Percentiles rank a stretch among this genome's conserved stretches.
These are phyloP conservation scores for Silybum marianum DNA, from an alignment of 129 eudicot species.

Conservation along the genomic window DNA sequence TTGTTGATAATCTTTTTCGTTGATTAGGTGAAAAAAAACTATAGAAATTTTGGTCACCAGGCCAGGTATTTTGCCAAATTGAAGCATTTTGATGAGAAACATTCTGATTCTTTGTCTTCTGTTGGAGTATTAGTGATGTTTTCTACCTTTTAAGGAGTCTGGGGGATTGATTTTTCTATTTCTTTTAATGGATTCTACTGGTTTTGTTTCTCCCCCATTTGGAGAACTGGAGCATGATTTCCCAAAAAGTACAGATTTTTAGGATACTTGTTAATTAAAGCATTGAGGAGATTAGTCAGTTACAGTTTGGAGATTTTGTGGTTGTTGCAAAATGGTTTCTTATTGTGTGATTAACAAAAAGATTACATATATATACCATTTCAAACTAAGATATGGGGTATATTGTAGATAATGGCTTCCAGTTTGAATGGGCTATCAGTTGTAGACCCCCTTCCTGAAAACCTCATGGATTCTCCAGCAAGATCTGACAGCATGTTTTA, in stretches of 20 bases:
- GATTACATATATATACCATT: not conserved
- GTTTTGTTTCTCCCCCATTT: not conserved
- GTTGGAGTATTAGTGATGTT: not conserved
- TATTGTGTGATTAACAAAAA: conserved; percentile 13
- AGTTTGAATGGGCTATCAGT: conserved; percentile 93
- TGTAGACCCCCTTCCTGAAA: conserved; percentile 74
- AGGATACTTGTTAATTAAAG: not conserved
- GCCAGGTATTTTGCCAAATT: not conserved
- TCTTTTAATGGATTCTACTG: not conserved
- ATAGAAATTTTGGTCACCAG: not conserved
- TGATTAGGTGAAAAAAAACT: not conserved
- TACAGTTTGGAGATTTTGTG: too few relatives aligned
- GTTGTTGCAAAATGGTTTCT: not conserved
- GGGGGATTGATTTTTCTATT: not conserved
- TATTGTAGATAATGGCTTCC: conserved; percentile 90
- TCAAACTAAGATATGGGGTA: not conserved
- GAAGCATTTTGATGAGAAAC: not conserved
- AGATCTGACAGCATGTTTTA: conserved; percentile 74
- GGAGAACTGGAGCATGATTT: not conserved
- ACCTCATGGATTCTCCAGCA: conserved; percentile 81
- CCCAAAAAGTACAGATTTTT: not conserved
- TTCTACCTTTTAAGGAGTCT: not conserved
- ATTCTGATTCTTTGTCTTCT: not conserved
- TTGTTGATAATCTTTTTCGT: not conserved
- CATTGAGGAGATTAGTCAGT: not conserved